Conservation (phyloP, 768 basidiomycete species). For the Asterophora lycoperdoides region DNA sequence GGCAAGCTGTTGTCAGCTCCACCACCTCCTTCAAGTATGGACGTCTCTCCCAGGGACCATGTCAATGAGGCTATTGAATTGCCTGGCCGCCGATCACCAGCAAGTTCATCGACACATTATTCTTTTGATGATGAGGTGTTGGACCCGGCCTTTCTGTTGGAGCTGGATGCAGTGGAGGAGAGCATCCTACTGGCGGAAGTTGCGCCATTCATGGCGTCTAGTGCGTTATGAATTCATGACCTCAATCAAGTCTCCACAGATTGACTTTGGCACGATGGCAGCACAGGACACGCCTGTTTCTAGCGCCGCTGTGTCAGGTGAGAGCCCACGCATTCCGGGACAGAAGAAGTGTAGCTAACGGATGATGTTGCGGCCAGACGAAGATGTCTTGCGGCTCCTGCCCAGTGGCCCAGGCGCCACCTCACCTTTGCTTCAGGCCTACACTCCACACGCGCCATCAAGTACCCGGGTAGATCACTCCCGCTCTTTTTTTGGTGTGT, state of each 20-base stretch:
- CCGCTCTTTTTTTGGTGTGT: slow-evolving; percentile 7
- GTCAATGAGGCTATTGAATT: neutral
- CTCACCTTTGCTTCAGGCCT: slow-evolving; percentile 15
- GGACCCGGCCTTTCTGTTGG: slow-evolving; percentile 33
- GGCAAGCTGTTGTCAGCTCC: slow-evolving; percentile 28
- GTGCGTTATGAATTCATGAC: slow-evolving; percentile 4
- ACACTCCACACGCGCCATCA: slow-evolving; percentile 3
- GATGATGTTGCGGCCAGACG: no score
- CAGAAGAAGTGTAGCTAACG: neutral
- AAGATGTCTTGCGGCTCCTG: no score
- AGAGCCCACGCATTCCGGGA: neutral
- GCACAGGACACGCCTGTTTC: neutral
- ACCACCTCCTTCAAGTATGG: slow-evolving; percentile 3
- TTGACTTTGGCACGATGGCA: neutral
- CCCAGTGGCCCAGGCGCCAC: neutral
- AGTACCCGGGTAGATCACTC: neutral
- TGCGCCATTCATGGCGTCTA: neutral
- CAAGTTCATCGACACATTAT: slow-evolving; percentile 19
- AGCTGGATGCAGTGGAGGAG: slow-evolving; percentile 46
- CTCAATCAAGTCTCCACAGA: neutral
- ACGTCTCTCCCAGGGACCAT: slow-evolving; percentile 20
- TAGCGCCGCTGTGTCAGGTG: neutral
- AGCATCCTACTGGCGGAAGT: slow-evolving; percentile 16
- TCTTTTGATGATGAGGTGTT: slow-evolving; percentile 30
- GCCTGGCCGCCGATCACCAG: slow-evolving; percentile 13